Evolutionary conservation across 768 basidiomycete species (phyloP), one percentile per base, ranked within the genome.

Genomic region (Mycena olivaceomarginata): DNA sequence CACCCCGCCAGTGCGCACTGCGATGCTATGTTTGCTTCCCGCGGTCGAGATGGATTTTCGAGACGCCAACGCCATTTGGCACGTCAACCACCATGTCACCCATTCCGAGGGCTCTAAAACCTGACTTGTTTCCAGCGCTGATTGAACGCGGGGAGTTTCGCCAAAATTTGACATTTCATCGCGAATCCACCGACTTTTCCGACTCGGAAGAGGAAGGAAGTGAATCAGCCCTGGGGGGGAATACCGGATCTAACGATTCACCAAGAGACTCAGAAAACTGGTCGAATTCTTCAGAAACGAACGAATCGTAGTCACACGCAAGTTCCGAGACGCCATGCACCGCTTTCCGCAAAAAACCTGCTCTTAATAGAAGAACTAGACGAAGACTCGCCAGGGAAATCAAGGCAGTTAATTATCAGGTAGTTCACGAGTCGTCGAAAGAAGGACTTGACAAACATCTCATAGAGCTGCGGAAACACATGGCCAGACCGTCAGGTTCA

Each of bases 401-500:
- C 13, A 31, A 51, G 10, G 66, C 66, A 8, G 51, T 20, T 2
- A 67, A 39, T 53, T 40, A 67, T 40, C 48, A 16, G 6, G 11
- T 53, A 4, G 8, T 12, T 4, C 25, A 46, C 45, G 31, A 31
- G 31, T 25, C 64, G 5, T 39, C 48, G 18, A 31, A 37, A 12
- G 15, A 6, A 5, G 12, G 18, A 57, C 10, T 57, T 31, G 53
- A 22, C 4, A 56, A 41, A 13, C 25, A 37, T 0, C 7, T 48
- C 4, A 22, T 68, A 22, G 53, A 40, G 16, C 56, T 69, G 12
- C 67, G 67, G 5, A 69, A 51, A 40, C 40, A 69, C 25, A 59
- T 69, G 56, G 68, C 68, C 18, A 40, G 68, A 12, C 62, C 62
- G 1, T 41, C 68, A 9, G 68, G 68, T 9, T 59, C 56, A 1